A percentile compares a stretch with the other conserved stretches of the same genome.
Evolutionary conservation across 768 basidiomycete species (phyloP).

Genomic region (Termitomyces sp.): DNA sequence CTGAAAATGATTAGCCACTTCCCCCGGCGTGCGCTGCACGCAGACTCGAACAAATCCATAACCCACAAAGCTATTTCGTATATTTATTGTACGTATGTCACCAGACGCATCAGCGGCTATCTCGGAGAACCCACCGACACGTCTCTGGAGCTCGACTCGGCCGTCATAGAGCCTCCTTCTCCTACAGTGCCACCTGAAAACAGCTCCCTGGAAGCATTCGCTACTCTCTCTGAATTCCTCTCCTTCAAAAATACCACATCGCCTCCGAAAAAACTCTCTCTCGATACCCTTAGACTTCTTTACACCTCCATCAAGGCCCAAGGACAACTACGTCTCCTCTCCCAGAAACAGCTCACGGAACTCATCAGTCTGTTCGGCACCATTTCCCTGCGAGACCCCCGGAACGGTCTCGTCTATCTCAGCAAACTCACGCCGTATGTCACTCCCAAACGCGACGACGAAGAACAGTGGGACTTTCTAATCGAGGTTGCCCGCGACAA

Average conservation of each 20-base stretch:
- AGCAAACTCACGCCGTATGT: conserved; percentile 25
- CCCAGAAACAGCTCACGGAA: conserved; percentile 28
- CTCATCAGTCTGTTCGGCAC: conserved; percentile 47
- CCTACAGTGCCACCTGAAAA: background rate
- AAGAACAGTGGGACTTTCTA: conserved; percentile 46
- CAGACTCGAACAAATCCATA: background rate
- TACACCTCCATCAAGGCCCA: conserved; percentile 31
- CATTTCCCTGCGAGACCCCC: conserved; percentile 30
- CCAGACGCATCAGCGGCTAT: background rate
- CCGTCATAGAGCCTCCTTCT: background rate
- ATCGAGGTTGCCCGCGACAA: conserved; percentile 41
- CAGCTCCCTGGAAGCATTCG: conserved; percentile 6
- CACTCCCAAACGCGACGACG: conserved; percentile 6
- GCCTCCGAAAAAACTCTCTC: conserved; percentile 17
- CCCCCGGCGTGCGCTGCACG: background rate
- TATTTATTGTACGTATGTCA: background rate
- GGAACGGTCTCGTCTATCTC: conserved; percentile 19
- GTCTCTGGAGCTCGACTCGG: background rate
- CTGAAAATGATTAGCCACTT: too few species aligned
- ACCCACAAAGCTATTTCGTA: background rate
- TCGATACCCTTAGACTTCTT: conserved; percentile 30
- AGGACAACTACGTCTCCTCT: conserved; percentile 27
- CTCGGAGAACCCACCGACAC: background rate
- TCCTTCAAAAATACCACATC: conserved; percentile 13
- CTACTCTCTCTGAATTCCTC: conserved; percentile 17